A percentile compares a stretch with the other conserved stretches of the same genome.
Conservation (phyloP, 2,329 filamentous ascomycete species). For the Ceratocystis ficicola region DNA sequence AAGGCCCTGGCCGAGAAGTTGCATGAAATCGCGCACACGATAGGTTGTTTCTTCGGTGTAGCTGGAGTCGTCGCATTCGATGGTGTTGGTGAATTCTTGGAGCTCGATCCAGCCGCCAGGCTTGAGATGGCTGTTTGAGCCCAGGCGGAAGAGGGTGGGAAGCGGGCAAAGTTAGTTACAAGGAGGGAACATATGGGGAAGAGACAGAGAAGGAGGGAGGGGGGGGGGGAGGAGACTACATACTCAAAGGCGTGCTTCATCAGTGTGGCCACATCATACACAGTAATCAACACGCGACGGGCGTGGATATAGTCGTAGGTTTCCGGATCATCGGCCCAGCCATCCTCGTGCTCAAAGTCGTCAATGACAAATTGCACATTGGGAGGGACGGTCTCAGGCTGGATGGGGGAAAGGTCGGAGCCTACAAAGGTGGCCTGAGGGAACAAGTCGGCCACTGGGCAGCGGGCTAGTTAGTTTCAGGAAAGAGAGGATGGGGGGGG, state of each 20-base stretch:
- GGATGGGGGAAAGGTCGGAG: slow-evolving; percentile 42
- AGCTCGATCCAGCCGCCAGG: slow-evolving; percentile 42
- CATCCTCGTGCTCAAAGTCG: slow-evolving; percentile 40
- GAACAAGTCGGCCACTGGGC: slow-evolving; percentile 37
- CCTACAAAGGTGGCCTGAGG: slow-evolving; percentile 36
- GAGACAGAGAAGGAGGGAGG: neutral
- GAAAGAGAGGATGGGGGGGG: slow-evolving; percentile 29
- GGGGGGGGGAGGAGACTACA: slow-evolving; percentile 19
- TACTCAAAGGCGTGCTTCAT: slow-evolving; percentile 36
- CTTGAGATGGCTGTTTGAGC: slow-evolving; percentile 35
- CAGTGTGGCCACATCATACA: slow-evolving; percentile 33
- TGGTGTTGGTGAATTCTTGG: slow-evolving; percentile 35
- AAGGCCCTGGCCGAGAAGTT: slow-evolving; percentile 33
- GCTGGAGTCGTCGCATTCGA: slow-evolving; percentile 36
- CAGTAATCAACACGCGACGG: slow-evolving; percentile 36
- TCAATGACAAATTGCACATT: slow-evolving; percentile 42
- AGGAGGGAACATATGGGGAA: neutral
- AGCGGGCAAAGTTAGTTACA: neutral
- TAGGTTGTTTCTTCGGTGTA: slow-evolving; percentile 33
- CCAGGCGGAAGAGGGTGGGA: neutral
- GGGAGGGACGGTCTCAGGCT: slow-evolving; percentile 39
- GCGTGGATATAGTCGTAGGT: slow-evolving; percentile 40
- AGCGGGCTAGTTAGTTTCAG: slow-evolving; percentile 38
- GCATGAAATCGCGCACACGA: slow-evolving; percentile 37
- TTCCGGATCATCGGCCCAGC: slow-evolving; percentile 37